A percentile compares a stretch with the other conserved stretches of the same genome.
phyloP scores from a whole-genome alignment of 108 stramenopile genomes.

The Cyclostephanos tholiformis region DNA sequence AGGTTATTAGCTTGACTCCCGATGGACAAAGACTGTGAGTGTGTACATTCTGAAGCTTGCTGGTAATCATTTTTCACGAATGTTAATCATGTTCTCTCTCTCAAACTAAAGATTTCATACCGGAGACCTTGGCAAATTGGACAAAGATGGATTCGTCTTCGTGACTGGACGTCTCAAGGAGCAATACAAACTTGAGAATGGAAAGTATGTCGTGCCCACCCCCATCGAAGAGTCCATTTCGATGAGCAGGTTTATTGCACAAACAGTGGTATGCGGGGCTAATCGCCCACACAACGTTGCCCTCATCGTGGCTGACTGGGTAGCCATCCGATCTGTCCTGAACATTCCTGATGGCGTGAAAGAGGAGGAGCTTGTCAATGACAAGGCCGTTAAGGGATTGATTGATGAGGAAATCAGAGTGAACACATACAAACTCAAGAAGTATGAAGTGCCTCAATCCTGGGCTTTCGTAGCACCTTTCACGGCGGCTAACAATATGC shows the following conservation, averaged over 20 bases:
- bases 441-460: conserved; percentile 86
- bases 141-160: conserved; percentile 67
- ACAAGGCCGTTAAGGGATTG: conserved; percentile 71
- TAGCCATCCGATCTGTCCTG: conserved; percentile 68
- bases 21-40: conserved; percentile 88
- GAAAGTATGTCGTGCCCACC: conserved; percentile 95
- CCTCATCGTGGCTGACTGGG: conserved; percentile 91
- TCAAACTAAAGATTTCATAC: conserved; percentile 75
- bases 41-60: background rate
- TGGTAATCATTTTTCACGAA: background rate
- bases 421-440: conserved; percentile 76
- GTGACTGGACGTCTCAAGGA: conserved; percentile 90
- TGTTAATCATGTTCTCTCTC: conserved; percentile 5
- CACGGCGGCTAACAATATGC: conserved; percentile 92
- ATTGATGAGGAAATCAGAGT: conserved; percentile 80
- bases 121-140: conserved; percentile 81
- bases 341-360: conserved; percentile 54
- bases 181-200: conserved; percentile 98
- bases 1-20: conserved; percentile 85
- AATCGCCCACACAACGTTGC: conserved; percentile 92
- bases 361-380: conserved; percentile 78
- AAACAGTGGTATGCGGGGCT: conserved; percentile 93
- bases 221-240: conserved; percentile 92
- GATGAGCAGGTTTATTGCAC: conserved; percentile 86
- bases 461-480: conserved; percentile 92